Base-by-base conservation (phyloP, 148 eudicot genomes). In the Dianthus caryophyllus region DNA sequence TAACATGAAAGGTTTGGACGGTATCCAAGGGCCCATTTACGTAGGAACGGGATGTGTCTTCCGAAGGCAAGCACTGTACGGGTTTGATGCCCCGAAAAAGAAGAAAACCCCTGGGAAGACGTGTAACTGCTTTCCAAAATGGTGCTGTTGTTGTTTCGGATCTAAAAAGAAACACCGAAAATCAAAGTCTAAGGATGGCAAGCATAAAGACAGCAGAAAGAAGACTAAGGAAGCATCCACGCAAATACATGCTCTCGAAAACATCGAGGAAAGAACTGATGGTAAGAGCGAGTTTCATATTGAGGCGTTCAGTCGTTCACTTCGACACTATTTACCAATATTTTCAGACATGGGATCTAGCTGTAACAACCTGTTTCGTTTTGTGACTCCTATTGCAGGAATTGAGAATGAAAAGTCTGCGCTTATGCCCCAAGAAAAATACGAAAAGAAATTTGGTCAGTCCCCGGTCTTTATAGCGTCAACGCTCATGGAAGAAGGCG, bases 181-280 rank as follows among this genome's bases (percentile, higher is more conserved):
- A 75, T 76, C 79, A 47, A 89, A 89, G 73, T 60, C 86, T 0
- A 84, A 82, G 79, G 90, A 82, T 24, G 74, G 48, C 66, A 69
- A 75, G 74, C 51, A 55, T 16, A 69, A 64, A 65, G 90, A 84
- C 33, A 80, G 65, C 30, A 82, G 84, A 44, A 83, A 82, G 75
- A 89, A 88, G 77, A 77, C 71, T 73, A 82, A 73, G 73, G 96
- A 89, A 21, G 64, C 85, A 1, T 82, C 88, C 12, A 80, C 91
- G n/a, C 98, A 87, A 76, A 86, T 93, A 65, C 91, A 87, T 64
- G 88, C 95, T 30, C 89, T 93, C 63, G 98, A 93, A 78, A 88
- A 93, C 66, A 89, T 93, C 21, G 95, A 93, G 77, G 98, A 93
- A 70, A 96, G 98, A 72, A 79, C 85, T 47, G 98, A 93, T 84